These are phyloP conservation scores for Xylariaceae sp. DNA, from an alignment of 2,329 filamentous ascomycete genomes.

Conservation along the genomic window DNA sequence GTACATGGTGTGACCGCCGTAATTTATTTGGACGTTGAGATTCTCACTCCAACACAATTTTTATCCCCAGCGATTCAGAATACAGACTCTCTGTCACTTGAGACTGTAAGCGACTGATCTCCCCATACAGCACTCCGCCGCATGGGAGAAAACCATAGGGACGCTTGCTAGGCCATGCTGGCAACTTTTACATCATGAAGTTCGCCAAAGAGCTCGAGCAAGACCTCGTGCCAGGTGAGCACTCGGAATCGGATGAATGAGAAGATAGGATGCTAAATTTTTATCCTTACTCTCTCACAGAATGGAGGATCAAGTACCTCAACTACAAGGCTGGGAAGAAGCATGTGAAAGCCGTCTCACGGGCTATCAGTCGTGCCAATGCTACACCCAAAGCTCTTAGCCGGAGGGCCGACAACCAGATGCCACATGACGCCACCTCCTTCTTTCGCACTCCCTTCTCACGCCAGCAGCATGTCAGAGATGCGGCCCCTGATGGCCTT, in stretches of 20 bases:
- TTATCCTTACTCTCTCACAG: slow-evolving; percentile 30
- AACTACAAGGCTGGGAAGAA: slow-evolving; percentile 97
- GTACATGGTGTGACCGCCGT: no score
- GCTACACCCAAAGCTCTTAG: slow-evolving; percentile 40
- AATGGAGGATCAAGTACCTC: slow-evolving; percentile 92
- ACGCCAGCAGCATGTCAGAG: slow-evolving; percentile 19
- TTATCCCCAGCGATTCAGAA: no score
- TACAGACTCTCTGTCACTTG: no score
- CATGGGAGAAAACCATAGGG: neutral
- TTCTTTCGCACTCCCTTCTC: slow-evolving; percentile 26
- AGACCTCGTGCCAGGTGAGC: slow-evolving; percentile 73
- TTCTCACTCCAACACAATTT: no score
- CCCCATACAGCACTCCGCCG: no score
- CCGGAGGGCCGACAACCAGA: slow-evolving; percentile 27
- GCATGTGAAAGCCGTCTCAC: slow-evolving; percentile 75
- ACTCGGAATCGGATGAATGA: neutral
- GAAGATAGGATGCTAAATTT: neutral
- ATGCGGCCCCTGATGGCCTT: slow-evolving; percentile 1
- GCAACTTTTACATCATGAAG: slow-evolving; percentile 48
- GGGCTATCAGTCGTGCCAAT: slow-evolving; percentile 61
- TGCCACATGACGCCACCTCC: slow-evolving; percentile 30
- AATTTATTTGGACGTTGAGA: neutral
- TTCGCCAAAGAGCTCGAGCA: slow-evolving; percentile 76
- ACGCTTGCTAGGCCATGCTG: neutral
- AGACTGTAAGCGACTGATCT: no score